A percentile compares a stretch with the other conserved stretches of the same genome.
phyloP scores from a whole-genome alignment of 2,329 filamentous ascomycete species.

The Fusarium pseudoanthophilum region DNA sequence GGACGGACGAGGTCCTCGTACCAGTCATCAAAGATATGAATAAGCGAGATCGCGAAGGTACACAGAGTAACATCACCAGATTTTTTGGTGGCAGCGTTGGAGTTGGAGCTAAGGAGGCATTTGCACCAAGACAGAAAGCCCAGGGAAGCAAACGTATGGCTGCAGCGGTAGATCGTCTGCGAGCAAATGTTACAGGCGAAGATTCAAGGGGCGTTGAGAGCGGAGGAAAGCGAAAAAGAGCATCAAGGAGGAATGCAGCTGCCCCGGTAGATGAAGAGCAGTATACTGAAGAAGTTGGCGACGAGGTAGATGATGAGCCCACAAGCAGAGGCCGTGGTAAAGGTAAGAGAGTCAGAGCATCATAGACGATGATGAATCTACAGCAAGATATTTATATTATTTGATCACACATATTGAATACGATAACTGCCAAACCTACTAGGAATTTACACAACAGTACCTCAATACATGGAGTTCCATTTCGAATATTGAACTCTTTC shows the following conservation, averaged over 20 bases:
- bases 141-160: slow-evolving; percentile 79
- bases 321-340: slow-evolving; percentile 14
- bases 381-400: neutral
- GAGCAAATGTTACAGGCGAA: slow-evolving; percentile 49
- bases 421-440: neutral
- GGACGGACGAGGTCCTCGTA: slow-evolving; percentile 94
- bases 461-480: neutral
- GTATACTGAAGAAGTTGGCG: slow-evolving; percentile 26
- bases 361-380: slow-evolving; percentile 4
- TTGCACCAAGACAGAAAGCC: slow-evolving; percentile 74
- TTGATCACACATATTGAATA: neutral
- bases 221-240: slow-evolving; percentile 41
- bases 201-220: slow-evolving; percentile 6
- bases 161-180: slow-evolving; percentile 75
- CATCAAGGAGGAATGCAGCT: slow-evolving; percentile 25
- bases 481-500: neutral
- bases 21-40: slow-evolving; percentile 98
- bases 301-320: slow-evolving; percentile 14
- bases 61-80: slow-evolving; percentile 94
- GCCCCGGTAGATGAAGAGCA: slow-evolving; percentile 33
- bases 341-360: slow-evolving; percentile 37
- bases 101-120: slow-evolving; percentile 72
- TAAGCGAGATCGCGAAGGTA: slow-evolving; percentile 84
- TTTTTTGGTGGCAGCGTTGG: slow-evolving; percentile 85
- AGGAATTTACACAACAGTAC: neutral